Conservation (phyloP, 805 yeast genomes). For the Candida pseudoglaebosa region DNA sequence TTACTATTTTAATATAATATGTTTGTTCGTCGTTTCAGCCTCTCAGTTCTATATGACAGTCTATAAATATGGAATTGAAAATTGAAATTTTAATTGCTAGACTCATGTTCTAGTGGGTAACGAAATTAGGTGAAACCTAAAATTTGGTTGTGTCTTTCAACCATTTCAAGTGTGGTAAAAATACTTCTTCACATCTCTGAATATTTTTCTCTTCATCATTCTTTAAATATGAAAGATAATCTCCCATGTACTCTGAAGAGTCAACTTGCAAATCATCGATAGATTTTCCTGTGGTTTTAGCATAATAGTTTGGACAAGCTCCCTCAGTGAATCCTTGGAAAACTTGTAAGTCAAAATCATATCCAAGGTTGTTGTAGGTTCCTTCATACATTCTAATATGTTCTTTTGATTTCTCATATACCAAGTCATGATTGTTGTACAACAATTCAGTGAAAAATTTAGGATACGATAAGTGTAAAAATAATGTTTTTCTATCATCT, state of each 20-base stretch:
- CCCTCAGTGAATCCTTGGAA: conserved; percentile 37
- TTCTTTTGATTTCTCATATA: conserved; percentile 25
- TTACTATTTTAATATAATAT: too few species aligned
- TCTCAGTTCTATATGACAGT: too few species aligned
- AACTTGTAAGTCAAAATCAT: conserved; percentile 40
- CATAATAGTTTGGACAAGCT: conserved; percentile 33
- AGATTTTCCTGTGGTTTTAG: conserved; percentile 19
- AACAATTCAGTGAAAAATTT: conserved; percentile 35
- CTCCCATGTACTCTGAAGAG: conserved; percentile 30
- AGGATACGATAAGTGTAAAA: conserved; percentile 62
- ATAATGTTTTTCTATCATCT: conserved; percentile 21
- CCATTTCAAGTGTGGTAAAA: conserved; percentile 42
- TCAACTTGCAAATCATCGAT: conserved; percentile 18
- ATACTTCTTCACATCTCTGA: conserved; percentile 31
- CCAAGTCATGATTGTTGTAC: conserved; percentile 31
- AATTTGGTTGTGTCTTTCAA: conserved; percentile 31
- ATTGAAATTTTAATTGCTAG: too few species aligned
- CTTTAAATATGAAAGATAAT: conserved; percentile 24
- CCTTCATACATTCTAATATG: conserved; percentile 40
- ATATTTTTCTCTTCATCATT: conserved; percentile 19
- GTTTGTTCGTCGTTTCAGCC: not conserved
- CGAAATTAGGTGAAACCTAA: conserved; percentile 6
- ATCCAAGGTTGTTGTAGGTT: conserved; percentile 33
- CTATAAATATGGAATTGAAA: too few species aligned
- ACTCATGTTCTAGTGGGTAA: not conserved